Conservation (phyloP, 2,329 filamentous ascomycete genomes). For the Colletotrichum sp. region DNA sequence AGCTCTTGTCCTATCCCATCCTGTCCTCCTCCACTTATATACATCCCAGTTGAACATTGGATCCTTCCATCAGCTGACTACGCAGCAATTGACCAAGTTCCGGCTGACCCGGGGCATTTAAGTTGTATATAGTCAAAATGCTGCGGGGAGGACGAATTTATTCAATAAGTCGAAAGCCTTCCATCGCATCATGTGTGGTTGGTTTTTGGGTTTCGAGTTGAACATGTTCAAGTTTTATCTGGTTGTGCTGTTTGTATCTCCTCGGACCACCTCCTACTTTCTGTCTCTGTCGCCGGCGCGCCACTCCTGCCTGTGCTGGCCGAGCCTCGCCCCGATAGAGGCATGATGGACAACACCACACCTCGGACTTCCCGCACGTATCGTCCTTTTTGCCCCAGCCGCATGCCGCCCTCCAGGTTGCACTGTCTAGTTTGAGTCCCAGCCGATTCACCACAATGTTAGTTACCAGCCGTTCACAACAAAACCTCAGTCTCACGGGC, state of each 20-base stretch:
- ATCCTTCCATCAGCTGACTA: background rate
- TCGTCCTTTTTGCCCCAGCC: background rate
- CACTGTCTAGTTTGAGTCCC: background rate
- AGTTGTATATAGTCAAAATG: background rate
- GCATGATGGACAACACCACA: conserved; percentile 1
- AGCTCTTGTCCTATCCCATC: background rate
- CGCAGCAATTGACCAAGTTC: background rate
- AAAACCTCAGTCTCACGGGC: background rate
- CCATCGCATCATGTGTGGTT: background rate
- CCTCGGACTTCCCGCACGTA: background rate
- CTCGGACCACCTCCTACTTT: conserved; percentile 3
- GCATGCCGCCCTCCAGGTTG: background rate
- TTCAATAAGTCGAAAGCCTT: background rate
- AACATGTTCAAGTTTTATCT: background rate
- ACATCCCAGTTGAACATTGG: background rate
- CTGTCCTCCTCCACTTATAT: background rate
- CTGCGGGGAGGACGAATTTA: background rate
- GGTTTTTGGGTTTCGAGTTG: background rate
- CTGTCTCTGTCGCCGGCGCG: background rate
- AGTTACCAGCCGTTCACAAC: background rate
- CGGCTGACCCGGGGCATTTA: background rate
- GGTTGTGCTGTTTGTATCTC: conserved; percentile 3
- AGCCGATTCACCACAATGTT: background rate
- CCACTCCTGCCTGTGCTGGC: conserved; percentile 1
- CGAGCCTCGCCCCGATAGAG: conserved; percentile 16